Evolutionary conservation across 805 yeast species (phyloP), one percentile per base, ranked within the genome.

Genomic region (Debaryomyces tyrocola): DNA sequence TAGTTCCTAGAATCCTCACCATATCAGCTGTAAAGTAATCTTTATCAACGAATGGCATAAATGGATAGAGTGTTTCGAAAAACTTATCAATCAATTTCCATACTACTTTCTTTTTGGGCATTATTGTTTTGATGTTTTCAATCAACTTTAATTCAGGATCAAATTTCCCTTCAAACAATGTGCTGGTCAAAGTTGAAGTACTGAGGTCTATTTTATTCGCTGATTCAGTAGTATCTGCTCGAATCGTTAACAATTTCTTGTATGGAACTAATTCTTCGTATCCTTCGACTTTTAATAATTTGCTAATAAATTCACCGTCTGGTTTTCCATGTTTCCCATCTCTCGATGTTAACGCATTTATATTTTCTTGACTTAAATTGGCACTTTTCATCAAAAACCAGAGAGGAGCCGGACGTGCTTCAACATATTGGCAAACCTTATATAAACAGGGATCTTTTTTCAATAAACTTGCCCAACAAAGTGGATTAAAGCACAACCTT

Each of bases 401-500:
- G 17, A 35, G 18, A 6, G 38, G 38, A 4, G 38, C n/a, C 2
- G n/a, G 6, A 11, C 3, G 20, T 7, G 4, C 9, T 14, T 3
- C 5, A 35, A 35, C n/a, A 14, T 35, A 28, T 8, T 27, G 35
- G 46, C 55, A 51, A 6, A 48, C 12, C 12, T 36, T 15, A 45
- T 36, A 29, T 27, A 58, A 33, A 18, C 49, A 59, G 7, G 64
- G 67, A 57, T 80, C 84, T 46, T 68, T 75, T 46, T 73, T 70
- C 48, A 79, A 58, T 29, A 73, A 43, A 0, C 80, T 58, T 3
- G 69, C 52, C 70, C 78, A 71, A 2, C 79, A 59, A 18, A 76
- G 60, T 0, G 83, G 82, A 0, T 82, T 83, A 52, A 72, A 74
- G 52, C 72, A 71, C n/a, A 70, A 56, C 36, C 79, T 58, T 12